Evolutionary conservation across 495 filamentous ascomycete genomes (phyloP).

Genomic region (Trichocladium antarcticum): DNA sequence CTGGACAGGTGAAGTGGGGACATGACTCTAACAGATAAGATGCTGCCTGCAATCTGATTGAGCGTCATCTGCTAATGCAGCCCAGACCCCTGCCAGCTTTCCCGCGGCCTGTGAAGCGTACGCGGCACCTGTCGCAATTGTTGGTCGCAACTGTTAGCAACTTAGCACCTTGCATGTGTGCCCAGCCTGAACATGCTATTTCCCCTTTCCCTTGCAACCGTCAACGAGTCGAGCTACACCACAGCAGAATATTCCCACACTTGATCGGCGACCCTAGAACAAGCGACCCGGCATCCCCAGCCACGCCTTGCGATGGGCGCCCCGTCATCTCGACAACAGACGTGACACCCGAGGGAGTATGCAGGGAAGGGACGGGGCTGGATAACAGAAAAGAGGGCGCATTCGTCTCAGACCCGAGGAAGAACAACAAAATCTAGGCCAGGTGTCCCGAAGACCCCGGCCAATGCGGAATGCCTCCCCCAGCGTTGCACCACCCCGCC

Average conservation of each 20-base stretch:
- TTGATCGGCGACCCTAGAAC: too few species aligned
- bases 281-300: background rate
- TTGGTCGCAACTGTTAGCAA: background rate
- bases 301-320: background rate
- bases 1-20: too few species aligned
- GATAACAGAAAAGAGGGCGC: background rate
- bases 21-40: constrained; percentile 8
- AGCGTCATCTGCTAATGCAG: constrained; percentile 8
- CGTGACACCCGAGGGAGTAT: background rate
- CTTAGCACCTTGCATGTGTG: too few species aligned
- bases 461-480: constrained; percentile 44
- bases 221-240: too few species aligned
- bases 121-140: background rate
- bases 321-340: background rate
- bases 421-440: background rate
- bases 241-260: too few species aligned
- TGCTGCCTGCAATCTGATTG: background rate
- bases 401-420: background rate
- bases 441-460: constrained; percentile 7
- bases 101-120: background rate
- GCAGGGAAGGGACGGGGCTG: background rate
- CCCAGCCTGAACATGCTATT: too few species aligned
- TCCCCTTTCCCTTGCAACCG: too few species aligned
- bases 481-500: constrained; percentile 38
- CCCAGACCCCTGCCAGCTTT: constrained; percentile 5